phyloP scores from a whole-genome alignment of 2,329 filamentous ascomycete genomes.

The Aspergillus sp. region DNA sequence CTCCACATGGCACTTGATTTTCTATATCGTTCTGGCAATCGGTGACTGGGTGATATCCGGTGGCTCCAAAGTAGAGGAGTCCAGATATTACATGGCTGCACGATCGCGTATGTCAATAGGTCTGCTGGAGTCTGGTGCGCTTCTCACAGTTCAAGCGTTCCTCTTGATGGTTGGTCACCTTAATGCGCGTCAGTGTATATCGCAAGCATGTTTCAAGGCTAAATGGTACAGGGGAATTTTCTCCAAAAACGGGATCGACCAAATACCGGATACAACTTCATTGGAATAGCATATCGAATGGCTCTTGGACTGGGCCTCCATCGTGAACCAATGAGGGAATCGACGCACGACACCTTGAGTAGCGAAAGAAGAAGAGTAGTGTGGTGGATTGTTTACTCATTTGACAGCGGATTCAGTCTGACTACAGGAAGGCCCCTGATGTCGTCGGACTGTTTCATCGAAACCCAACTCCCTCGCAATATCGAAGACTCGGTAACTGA shows the following conservation, averaged over 20 bases:
- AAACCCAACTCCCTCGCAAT: conserved; percentile 24
- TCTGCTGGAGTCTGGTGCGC: conserved; percentile 34
- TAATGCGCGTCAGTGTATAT: too few relatives aligned
- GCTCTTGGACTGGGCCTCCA: conserved; percentile 54
- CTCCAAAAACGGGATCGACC: conserved; percentile 55
- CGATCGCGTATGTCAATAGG: conserved; percentile 28
- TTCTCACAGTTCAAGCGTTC: conserved; percentile 36
- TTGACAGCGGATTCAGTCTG: conserved; percentile 34
- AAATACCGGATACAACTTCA: conserved; percentile 55
- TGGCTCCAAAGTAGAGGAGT: conserved; percentile 14
- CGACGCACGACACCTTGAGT: conserved; percentile 11
- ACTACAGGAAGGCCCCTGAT: conserved; percentile 32
- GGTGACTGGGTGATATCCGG: conserved; percentile 24
- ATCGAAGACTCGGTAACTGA: conserved; percentile 22
- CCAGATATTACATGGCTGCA: conserved; percentile 22
- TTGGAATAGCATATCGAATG: conserved; percentile 55
- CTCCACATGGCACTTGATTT: conserved; percentile 28
- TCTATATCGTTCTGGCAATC: conserved; percentile 29
- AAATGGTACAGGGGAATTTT: conserved; percentile 44
- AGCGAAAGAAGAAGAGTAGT: conserved; percentile 23
- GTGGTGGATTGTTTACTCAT: conserved; percentile 34
- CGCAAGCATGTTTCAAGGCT: neutral
- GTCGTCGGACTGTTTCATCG: conserved; percentile 38
- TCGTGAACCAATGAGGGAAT: conserved; percentile 36
- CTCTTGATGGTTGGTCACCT: conserved; percentile 31